phyloP scores from a whole-genome alignment of 148 eudicot genomes.

The Dianthus caryophyllus region DNA sequence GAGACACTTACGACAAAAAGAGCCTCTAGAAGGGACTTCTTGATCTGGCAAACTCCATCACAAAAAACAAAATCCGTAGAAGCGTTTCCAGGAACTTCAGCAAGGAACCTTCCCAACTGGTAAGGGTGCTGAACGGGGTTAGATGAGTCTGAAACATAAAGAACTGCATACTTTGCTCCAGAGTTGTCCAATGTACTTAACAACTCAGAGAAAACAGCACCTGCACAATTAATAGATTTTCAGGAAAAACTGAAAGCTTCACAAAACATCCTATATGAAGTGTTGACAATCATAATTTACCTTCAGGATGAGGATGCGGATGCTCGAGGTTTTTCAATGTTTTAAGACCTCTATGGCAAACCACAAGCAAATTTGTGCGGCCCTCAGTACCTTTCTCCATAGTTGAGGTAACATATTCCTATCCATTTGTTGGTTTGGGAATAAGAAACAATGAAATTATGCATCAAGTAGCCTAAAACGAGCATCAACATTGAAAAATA shows the following conservation, averaged over 20 bases:
- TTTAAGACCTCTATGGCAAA: slow-evolving; percentile 49
- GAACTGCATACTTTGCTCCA: slow-evolving; percentile 65
- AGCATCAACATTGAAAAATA: not conserved
- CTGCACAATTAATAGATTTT: slow-evolving; percentile 36
- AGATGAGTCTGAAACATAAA: slow-evolving; percentile 75
- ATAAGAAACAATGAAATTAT: slow-evolving; percentile 2
- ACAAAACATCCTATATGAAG: not conserved
- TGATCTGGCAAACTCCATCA: slow-evolving; percentile 82
- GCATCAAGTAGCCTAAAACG: not conserved
- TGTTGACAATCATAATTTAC: slow-evolving; percentile 32
- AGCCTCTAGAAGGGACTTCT: slow-evolving; percentile 79
- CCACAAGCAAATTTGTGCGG: slow-evolving; percentile 56
- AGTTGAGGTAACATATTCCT: slow-evolving; percentile 64
- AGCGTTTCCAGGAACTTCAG: slow-evolving; percentile 55
- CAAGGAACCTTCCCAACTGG: slow-evolving; percentile 69
- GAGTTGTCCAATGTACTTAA: slow-evolving; percentile 57
- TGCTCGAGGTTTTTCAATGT: slow-evolving; percentile 31
- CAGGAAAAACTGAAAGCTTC: not conserved
- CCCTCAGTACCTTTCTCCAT: slow-evolving; percentile 42
- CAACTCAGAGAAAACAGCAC: slow-evolving; percentile 52
- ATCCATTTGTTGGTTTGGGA: slow-evolving; percentile 16
- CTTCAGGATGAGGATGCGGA: slow-evolving; percentile 48
- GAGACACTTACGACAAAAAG: slow-evolving; percentile 62
- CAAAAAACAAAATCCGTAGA: slow-evolving; percentile 48
- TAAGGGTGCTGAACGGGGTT: slow-evolving; percentile 41